Percentiles rank a stretch among this genome's conserved stretches.
phyloP scores from a whole-genome alignment of 2,329 filamentous ascomycete species.

The Chaetomium sp. region DNA sequence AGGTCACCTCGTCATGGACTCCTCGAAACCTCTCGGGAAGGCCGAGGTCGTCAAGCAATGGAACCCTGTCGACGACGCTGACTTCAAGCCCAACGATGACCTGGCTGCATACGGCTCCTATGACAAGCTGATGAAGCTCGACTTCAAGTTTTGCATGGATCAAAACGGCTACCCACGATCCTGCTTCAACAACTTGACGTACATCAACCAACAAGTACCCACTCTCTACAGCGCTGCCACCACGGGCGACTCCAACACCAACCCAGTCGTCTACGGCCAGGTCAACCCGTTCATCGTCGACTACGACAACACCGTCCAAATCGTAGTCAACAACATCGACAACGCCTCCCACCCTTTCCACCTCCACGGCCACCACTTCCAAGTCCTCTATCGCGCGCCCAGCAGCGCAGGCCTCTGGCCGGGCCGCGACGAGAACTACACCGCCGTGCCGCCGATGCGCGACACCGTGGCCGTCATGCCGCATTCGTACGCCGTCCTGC shows the following conservation, averaged over 20 bases:
- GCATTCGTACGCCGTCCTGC: constrained; percentile 43
- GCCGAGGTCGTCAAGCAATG: constrained; percentile 31
- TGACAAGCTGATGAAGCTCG: constrained; percentile 49
- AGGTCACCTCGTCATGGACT: constrained; percentile 37
- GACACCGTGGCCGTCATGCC: constrained; percentile 36
- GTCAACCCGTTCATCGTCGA: constrained; percentile 37
- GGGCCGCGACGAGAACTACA: constrained; percentile 26
- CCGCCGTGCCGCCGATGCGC: constrained; percentile 28
- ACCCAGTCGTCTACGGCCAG: constrained; percentile 37
- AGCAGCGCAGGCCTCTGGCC: constrained; percentile 34
- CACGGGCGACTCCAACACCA: constrained; percentile 38
- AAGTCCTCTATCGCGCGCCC: constrained; percentile 39
- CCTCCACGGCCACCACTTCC: constrained; percentile 50
- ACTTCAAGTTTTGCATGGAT: constrained; percentile 53
- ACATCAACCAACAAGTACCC: constrained; percentile 61
- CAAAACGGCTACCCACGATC: constrained; percentile 55
- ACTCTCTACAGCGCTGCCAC: constrained; percentile 66
- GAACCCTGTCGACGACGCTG: constrained; percentile 56
- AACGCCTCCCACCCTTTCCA: constrained; percentile 45
- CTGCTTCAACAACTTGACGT: constrained; percentile 60
- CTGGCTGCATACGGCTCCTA: constrained; percentile 44
- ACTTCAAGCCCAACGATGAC: constrained; percentile 50
- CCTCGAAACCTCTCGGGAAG: constrained; percentile 23
- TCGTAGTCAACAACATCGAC: constrained; percentile 46
- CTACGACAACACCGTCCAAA: constrained; percentile 37